A percentile compares a stretch with the other conserved stretches of the same genome.
Conservation (phyloP, 495 filamentous ascomycete genomes). For the Penicillium salamii region DNA sequence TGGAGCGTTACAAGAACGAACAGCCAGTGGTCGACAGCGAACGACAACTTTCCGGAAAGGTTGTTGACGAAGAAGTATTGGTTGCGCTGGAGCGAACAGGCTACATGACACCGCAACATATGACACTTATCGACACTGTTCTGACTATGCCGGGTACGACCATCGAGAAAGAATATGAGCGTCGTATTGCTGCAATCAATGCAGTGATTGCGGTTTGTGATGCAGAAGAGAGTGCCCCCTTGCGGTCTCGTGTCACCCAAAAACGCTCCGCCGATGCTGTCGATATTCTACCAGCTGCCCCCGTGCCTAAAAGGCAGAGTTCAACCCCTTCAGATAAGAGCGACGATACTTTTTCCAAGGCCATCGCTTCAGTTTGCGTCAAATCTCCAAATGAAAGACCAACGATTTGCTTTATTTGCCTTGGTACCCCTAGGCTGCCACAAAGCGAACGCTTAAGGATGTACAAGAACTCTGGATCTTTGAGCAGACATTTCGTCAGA, state of each 20-base stretch:
- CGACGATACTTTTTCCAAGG: constrained; percentile 13
- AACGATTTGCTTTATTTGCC: constrained; percentile 23
- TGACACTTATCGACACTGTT: constrained; percentile 24
- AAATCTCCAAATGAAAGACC: constrained; percentile 16
- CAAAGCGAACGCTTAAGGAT: constrained; percentile 11
- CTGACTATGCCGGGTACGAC: constrained; percentile 21
- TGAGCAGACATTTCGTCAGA: constrained; percentile 25
- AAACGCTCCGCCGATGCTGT: constrained; percentile 14
- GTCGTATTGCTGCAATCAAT: constrained; percentile 25
- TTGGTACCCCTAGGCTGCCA: constrained; percentile 14
- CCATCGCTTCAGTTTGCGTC: constrained; percentile 21
- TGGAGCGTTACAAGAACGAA: constrained; percentile 29
- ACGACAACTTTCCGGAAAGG: constrained; percentile 25
- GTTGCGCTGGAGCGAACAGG: constrained; percentile 16
- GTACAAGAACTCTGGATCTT: constrained; percentile 18
- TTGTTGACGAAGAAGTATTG: constrained; percentile 23
- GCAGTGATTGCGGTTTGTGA: constrained; percentile 28
- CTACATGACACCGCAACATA: constrained; percentile 23
- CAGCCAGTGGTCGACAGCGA: constrained; percentile 31
- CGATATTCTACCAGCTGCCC: neutral
- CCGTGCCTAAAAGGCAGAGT: constrained; percentile 14
- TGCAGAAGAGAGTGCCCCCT: constrained; percentile 25
- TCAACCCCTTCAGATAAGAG: constrained; percentile 8
- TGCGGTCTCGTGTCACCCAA: constrained; percentile 2
- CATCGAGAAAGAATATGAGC: constrained; percentile 20